Conservation (phyloP, 2,329 filamentous ascomycete genomes). For the Cyclaneusma minus region DNA sequence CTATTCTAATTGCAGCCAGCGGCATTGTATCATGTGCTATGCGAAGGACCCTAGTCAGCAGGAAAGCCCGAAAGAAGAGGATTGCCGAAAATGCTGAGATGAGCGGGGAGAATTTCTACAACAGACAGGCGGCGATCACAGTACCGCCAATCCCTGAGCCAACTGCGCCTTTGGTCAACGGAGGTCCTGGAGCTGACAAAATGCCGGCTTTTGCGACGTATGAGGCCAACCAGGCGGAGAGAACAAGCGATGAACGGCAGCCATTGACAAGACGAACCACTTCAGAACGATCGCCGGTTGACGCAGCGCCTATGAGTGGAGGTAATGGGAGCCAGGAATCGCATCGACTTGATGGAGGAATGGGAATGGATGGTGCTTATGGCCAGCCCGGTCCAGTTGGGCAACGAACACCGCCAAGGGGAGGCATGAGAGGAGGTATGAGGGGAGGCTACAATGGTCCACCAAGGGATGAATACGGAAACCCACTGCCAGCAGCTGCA, state of each 20-base stretch:
- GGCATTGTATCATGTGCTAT: conserved; percentile 85
- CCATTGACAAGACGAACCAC: conserved; percentile 54
- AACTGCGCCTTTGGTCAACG: conserved; percentile 37
- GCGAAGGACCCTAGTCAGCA: conserved; percentile 78
- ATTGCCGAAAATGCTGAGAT: conserved; percentile 93
- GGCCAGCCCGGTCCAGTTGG: conserved; percentile 23
- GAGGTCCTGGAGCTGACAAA: conserved; percentile 34
- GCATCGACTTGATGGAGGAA: conserved; percentile 20
- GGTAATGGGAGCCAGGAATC: conserved; percentile 17
- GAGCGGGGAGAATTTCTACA: conserved; percentile 89
- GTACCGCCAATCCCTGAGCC: conserved; percentile 16
- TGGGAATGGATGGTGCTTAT: conserved; percentile 15
- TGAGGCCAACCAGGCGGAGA: conserved; percentile 30
- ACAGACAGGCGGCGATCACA: conserved; percentile 32
- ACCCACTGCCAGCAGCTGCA: conserved; percentile 24
- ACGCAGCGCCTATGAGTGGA: conserved; percentile 17
- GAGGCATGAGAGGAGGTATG: conserved; percentile 1
- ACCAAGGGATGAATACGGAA: conserved; percentile 49
- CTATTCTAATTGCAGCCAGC: conserved; percentile 68
- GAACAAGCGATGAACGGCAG: conserved; percentile 51
- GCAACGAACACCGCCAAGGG: conserved; percentile 10
- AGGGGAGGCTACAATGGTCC: conserved; percentile 15
- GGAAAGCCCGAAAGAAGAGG: conserved; percentile 82
- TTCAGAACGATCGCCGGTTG: conserved; percentile 36
- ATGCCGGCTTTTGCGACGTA: conserved; percentile 46